A percentile compares a stretch with the other conserved stretches of the same genome.
Conservation (phyloP, 2,329 filamentous ascomycete species). For the Claviceps sp. region DNA sequence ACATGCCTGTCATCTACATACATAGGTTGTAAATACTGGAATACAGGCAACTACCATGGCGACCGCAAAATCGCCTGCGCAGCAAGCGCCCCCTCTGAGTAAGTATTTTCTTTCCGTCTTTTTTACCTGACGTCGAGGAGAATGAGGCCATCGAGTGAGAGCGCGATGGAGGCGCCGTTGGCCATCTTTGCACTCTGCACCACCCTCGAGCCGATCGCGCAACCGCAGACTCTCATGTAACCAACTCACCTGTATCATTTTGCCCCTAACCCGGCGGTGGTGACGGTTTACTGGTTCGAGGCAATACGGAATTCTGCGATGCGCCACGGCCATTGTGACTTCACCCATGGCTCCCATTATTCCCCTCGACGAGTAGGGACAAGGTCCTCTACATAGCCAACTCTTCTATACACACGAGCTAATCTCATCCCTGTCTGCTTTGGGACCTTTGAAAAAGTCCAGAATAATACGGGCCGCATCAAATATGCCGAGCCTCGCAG, state of each 20-base stretch:
- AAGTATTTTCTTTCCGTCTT: background rate
- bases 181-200: no score
- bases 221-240: no score
- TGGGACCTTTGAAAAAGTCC: background rate
- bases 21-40: background rate
- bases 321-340: background rate
- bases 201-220: no score
- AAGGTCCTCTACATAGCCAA: background rate
- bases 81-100: slow-evolving; percentile 6
- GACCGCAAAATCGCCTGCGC: slow-evolving; percentile 6
- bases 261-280: background rate
- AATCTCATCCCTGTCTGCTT: background rate
- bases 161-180: no score
- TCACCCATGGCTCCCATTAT: no score
- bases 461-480: slow-evolving; percentile 29
- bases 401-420: background rate
- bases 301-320: background rate
- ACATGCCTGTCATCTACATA: background rate
- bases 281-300: background rate
- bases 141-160: background rate
- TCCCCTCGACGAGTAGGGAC: no score
- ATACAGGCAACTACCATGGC: background rate
- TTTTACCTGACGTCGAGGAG: background rate
- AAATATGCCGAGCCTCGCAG: slow-evolving; percentile 61
- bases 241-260: no score